Conservation (phyloP, 257 asterid genomes). For the Pogostemon cablin region DNA sequence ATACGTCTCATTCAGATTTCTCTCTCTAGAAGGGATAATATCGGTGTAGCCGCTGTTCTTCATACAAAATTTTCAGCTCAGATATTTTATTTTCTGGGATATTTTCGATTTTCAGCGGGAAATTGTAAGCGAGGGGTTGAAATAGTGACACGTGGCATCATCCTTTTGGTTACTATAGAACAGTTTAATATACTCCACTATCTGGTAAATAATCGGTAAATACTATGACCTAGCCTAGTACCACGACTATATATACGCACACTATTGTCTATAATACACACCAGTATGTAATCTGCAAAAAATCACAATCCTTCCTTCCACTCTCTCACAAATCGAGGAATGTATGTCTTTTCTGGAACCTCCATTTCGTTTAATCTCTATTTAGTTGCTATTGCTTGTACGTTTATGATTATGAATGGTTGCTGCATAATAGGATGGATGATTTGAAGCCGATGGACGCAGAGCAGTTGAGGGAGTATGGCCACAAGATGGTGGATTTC, state of each 20-base stretch:
- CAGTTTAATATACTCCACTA: constrained; percentile 17
- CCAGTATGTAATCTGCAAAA: too few relatives aligned
- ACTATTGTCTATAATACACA: too few relatives aligned
- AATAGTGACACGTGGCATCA: constrained; percentile 42
- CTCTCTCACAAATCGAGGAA: too few relatives aligned
- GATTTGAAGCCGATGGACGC: constrained; percentile 59
- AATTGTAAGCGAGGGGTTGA: constrained; percentile 34
- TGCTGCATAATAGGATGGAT: too few relatives aligned
- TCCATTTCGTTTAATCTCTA: too few relatives aligned
- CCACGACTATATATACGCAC: too few relatives aligned
- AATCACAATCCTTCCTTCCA: too few relatives aligned
- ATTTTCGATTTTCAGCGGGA: constrained; percentile 31
- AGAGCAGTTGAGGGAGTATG: constrained; percentile 65
- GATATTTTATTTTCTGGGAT: constrained; percentile 23
- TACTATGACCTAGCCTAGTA: not conserved
- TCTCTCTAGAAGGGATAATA: constrained; percentile 35
- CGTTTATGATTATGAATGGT: too few relatives aligned
- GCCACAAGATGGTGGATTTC: constrained; percentile 66
- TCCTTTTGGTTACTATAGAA: not conserved
- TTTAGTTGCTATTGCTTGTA: too few relatives aligned
- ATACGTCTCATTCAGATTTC: constrained; percentile 9
- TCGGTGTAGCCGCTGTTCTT: constrained; percentile 30
- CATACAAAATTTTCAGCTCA: constrained; percentile 34
- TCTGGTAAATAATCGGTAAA: not conserved
- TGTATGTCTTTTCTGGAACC: too few relatives aligned